phyloP scores from a whole-genome alignment of 768 basidiomycete genomes.

The Pulveroboletus sp. region DNA sequence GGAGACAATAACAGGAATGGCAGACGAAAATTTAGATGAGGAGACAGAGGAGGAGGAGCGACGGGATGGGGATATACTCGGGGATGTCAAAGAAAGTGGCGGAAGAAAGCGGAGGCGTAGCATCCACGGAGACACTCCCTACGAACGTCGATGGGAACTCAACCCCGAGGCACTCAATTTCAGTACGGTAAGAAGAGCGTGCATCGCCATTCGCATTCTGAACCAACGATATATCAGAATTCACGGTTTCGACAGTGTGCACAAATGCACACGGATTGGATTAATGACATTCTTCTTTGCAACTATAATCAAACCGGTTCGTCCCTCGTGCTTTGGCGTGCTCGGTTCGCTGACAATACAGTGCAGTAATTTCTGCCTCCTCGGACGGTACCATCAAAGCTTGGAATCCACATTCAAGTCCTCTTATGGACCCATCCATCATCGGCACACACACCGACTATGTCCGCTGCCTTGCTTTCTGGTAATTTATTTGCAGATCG shows the following conservation, averaged over 20 bases:
- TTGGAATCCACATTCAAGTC: slow-evolving; percentile 78
- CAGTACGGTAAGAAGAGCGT: slow-evolving; percentile 40
- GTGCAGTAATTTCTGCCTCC: slow-evolving; percentile 81
- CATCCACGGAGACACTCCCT: slow-evolving; percentile 39
- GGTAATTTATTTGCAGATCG: slow-evolving; percentile 37
- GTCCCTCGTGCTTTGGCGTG: slow-evolving; percentile 20
- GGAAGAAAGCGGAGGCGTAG: slow-evolving; percentile 31
- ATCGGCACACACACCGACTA: slow-evolving; percentile 83
- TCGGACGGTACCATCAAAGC: slow-evolving; percentile 93
- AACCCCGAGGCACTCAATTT: slow-evolving; percentile 51
- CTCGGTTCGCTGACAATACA: slow-evolving; percentile 5
- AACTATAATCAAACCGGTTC: slow-evolving; percentile 85
- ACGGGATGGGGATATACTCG: slow-evolving; percentile 74
- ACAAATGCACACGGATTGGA: slow-evolving; percentile 92
- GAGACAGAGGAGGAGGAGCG: slow-evolving; percentile 60
- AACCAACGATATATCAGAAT: slow-evolving; percentile 32
- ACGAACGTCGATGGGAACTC: slow-evolving; percentile 77
- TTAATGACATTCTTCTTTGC: slow-evolving; percentile 90
- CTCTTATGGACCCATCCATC: slow-evolving; percentile 55
- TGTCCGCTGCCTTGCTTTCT: slow-evolving; percentile 72
- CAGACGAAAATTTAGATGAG: slow-evolving; percentile 61
- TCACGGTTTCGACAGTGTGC: slow-evolving; percentile 81
- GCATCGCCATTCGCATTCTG: background rate
- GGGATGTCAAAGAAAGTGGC: slow-evolving; percentile 54
- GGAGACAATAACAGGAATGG: slow-evolving; percentile 85